A percentile compares a stretch with the other conserved stretches of the same genome.
Conservation (phyloP, 1,139 yeast species). For the Casaregolazyma suthepensis region DNA sequence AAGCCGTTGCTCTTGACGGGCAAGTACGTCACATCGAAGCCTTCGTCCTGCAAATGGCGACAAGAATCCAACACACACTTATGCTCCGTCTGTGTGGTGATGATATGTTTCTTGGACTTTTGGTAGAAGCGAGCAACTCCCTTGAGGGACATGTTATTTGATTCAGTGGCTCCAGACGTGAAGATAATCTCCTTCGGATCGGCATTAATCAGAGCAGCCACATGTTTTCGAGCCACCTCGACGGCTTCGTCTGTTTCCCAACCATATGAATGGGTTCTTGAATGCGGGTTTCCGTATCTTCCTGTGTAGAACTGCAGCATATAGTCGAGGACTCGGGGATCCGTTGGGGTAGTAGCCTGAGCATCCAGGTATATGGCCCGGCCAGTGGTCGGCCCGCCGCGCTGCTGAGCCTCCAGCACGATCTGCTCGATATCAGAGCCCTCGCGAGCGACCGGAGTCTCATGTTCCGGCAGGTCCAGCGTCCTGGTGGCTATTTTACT, state of each 20-base stretch:
- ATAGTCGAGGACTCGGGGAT: constrained; percentile 90
- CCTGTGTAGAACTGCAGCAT: constrained; percentile 94
- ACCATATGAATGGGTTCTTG: constrained; percentile 96
- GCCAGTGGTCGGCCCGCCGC: constrained; percentile 18
- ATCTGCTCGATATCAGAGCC: constrained; percentile 24
- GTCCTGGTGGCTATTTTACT: constrained; percentile 14
- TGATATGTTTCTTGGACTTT: constrained; percentile 85
- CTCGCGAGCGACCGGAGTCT: constrained; percentile 20
- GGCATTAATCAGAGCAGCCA: constrained; percentile 81
- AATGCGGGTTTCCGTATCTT: constrained; percentile 93
- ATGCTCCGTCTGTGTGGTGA: constrained; percentile 95
- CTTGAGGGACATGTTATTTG: constrained; percentile 88
- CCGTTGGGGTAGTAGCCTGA: constrained; percentile 98
- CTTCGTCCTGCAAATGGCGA: constrained; percentile 91
- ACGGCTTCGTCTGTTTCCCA: constrained; percentile 97
- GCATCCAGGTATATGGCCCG: constrained; percentile 91
- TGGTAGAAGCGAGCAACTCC: constrained; percentile 93
- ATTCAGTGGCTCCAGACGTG: constrained; percentile 97
- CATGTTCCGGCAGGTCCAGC: constrained; percentile 11
- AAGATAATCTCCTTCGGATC: constrained; percentile 95
- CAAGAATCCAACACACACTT: constrained; percentile 96
- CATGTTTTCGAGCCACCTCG: constrained; percentile 73
- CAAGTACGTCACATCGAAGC: constrained; percentile 90
- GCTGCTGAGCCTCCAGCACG: constrained; percentile 19
- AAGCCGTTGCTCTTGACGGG: constrained; percentile 81